Evolutionary conservation across 768 basidiomycete genomes (phyloP), one percentile per base, ranked within the genome.

Genomic region (Leccinum broughii): DNA sequence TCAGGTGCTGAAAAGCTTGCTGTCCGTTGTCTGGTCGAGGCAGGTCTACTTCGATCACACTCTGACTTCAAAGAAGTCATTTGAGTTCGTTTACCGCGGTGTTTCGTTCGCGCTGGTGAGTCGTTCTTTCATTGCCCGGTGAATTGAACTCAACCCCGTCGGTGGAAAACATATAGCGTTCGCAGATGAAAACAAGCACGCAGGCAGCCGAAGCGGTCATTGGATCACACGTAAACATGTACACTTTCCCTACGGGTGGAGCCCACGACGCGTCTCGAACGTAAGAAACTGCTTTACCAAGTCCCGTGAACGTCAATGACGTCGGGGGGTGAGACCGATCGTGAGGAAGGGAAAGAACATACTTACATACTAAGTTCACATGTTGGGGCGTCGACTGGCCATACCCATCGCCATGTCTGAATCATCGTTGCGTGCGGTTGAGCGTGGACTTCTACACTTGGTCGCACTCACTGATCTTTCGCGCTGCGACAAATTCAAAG

Each of bases 11-110:
- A 82, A 82, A 75, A 72, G 55, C 64, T 74, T 22, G 70, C 77
- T 8, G 75, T 75, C 9, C 72, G 66, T 9, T 69, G 66, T 35
- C 72, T 80, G 1, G 55, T 66, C 3, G 59, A 63, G 10, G 72
- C 62, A 8, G 77, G 78, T 1, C 62, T 80, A 24, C 35, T 66
- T 1, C 79, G 77, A 51, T 66, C 70, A 0, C 76, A 81, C 46
- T 51, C 66, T 3, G 78, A 78, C 26, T 80, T 80, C 70, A 75
- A 74, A 51, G 78, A 80, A 1, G 52, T 78, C 5, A n/a, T 80
- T 72, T 35, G 72, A 75, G 20, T 74, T 68, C 49, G 73, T 76
- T n/a, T 79, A 78, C 57, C 72, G 75, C 15, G 80, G 79, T 1
- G 70, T 74, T 7, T 58, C 67, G 37, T 81, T 80, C 64, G 76